These are phyloP conservation scores for Phytophthora meadii DNA, from an alignment of 352 stramenopile genomes.

Conservation along the genomic window DNA sequence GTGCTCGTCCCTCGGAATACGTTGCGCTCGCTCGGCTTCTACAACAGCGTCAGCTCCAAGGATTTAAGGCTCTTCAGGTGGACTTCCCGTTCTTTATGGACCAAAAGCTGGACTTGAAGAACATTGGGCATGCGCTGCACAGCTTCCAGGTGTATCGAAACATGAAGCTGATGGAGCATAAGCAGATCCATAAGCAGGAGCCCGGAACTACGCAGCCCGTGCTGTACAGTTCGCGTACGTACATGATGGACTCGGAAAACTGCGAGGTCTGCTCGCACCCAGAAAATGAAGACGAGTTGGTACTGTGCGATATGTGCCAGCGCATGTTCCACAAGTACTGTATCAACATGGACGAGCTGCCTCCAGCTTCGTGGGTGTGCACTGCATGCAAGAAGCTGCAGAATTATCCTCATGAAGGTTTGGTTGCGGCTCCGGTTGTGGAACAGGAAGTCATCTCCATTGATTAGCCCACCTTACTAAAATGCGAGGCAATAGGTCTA, in stretches of 20 bases:
- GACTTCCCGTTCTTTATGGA: slow-evolving; percentile 84
- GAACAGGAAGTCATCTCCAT: slow-evolving; percentile 76
- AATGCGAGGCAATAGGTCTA: slow-evolving; percentile 9
- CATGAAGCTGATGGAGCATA: slow-evolving; percentile 81
- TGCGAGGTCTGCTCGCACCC: slow-evolving; percentile 65
- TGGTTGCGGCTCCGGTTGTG: slow-evolving; percentile 45
- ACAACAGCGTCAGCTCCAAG: slow-evolving; percentile 78
- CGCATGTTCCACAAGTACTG: slow-evolving; percentile 87
- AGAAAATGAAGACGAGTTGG: slow-evolving; percentile 74
- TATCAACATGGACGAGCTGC: slow-evolving; percentile 80
- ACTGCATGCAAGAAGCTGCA: slow-evolving; percentile 72
- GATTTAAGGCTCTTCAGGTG: slow-evolving; percentile 84
- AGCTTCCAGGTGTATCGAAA: slow-evolving; percentile 85
- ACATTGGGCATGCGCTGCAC: slow-evolving; percentile 83
- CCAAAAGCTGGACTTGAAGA: slow-evolving; percentile 84
- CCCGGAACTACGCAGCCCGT: slow-evolving; percentile 59
- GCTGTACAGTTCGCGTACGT: slow-evolving; percentile 72
- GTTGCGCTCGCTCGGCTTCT: slow-evolving; percentile 70
- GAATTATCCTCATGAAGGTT: slow-evolving; percentile 67
- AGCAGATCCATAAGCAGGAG: slow-evolving; percentile 77
- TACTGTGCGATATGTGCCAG: slow-evolving; percentile 86
- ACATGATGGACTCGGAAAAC: slow-evolving; percentile 77
- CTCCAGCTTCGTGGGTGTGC: slow-evolving; percentile 83
- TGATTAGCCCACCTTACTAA: slow-evolving; percentile 41
- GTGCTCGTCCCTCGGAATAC: slow-evolving; percentile 72